Conservation (phyloP, 495 filamentous ascomycete genomes). For the Daldinia grandis region DNA sequence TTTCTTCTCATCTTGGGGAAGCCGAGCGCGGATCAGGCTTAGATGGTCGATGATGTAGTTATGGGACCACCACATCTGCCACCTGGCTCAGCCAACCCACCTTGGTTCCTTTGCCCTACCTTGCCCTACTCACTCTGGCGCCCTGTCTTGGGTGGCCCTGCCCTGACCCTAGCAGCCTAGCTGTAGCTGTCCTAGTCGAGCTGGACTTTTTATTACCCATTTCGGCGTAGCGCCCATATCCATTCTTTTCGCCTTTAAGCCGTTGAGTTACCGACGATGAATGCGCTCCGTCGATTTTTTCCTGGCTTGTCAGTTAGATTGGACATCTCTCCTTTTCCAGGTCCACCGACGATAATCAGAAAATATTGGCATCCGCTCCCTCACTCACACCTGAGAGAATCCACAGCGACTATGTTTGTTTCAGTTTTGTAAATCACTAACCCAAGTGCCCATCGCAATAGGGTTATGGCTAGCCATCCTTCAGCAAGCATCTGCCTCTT, state of each 20-base stretch:
- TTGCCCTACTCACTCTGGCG: slow-evolving; percentile 17
- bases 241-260: slow-evolving; percentile 18
- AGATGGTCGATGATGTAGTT: slow-evolving; percentile 44
- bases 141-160: slow-evolving; percentile 32
- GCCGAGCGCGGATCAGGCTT: slow-evolving; percentile 43
- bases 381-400: slow-evolving; percentile 24
- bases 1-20: slow-evolving; percentile 41
- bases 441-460: slow-evolving; percentile 36
- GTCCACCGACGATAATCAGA: slow-evolving; percentile 23
- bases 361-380: slow-evolving; percentile 21
- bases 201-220: slow-evolving; percentile 33
- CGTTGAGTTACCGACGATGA: slow-evolving; percentile 18
- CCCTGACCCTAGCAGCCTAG: slow-evolving; percentile 39
- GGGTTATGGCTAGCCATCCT: slow-evolving; percentile 23
- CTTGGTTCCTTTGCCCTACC: slow-evolving; percentile 16
- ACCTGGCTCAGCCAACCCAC: slow-evolving; percentile 42
- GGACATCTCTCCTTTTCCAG: slow-evolving; percentile 18
- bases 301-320: slow-evolving; percentile 12
- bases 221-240: slow-evolving; percentile 15
- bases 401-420: slow-evolving; percentile 35
- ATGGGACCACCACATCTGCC: slow-evolving; percentile 44
- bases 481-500: slow-evolving; percentile 11
- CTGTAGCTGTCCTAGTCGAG: slow-evolving; percentile 37
- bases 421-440: slow-evolving; percentile 33
- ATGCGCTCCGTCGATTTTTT: slow-evolving; percentile 21